A percentile compares a stretch with the other conserved stretches of the same genome.
These are phyloP conservation scores for Atalantia buxifolia DNA, from an alignment of 345 rosid genomes.

Conservation along the genomic window DNA sequence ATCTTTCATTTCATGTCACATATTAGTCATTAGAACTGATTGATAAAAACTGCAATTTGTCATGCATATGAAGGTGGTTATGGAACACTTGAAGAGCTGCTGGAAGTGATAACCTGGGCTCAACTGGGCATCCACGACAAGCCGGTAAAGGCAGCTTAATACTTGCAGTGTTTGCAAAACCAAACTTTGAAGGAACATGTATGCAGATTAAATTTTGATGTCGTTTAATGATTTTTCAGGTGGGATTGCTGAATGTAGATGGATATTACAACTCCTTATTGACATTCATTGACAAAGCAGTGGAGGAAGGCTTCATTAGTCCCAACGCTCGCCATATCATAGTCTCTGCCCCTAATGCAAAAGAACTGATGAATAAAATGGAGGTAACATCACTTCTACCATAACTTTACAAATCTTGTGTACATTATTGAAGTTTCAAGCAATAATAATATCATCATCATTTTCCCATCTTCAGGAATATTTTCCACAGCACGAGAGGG, in stretches of 20 bases:
- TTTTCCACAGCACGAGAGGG: constrained; percentile 67
- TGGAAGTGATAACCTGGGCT: constrained; percentile 85
- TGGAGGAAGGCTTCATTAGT: constrained; percentile 73
- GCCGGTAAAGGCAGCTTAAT: constrained; percentile 44
- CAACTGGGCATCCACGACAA: constrained; percentile 85
- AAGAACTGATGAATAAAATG: constrained; percentile 61
- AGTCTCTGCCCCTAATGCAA: constrained; percentile 62
- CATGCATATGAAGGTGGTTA: constrained; percentile 52
- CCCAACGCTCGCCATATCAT: constrained; percentile 78
- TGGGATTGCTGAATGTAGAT: constrained; percentile 76
- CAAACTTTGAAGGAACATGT: no score
- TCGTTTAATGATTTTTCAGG: constrained; percentile 34
- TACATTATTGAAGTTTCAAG: neutral
- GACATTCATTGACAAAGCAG: constrained; percentile 71
- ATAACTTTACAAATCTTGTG: neutral
- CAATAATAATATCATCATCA: neutral
- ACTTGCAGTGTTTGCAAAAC: no score
- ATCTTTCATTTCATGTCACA: neutral
- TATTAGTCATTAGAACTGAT: neutral
- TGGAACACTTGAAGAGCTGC: constrained; percentile 86
- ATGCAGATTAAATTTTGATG: no score
- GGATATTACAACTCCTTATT: constrained; percentile 74
- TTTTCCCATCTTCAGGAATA: constrained; percentile 49
- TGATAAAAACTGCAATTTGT: neutral
- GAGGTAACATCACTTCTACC: constrained; percentile 37